phyloP scores from a whole-genome alignment of 2,329 filamentous ascomycete genomes.

The Aureobasidium pullulans region DNA sequence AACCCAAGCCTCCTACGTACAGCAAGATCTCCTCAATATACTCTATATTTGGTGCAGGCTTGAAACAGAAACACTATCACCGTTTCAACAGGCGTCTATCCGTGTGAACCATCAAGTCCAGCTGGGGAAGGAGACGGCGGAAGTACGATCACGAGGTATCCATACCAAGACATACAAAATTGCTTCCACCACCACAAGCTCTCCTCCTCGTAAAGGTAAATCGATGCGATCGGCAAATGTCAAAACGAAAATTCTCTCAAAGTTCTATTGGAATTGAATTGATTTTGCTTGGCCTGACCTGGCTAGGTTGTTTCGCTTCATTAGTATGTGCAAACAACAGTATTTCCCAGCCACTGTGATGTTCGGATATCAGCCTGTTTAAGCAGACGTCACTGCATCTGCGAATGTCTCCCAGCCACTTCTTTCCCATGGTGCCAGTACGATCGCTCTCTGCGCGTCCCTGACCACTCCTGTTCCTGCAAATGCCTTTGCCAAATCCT shows the following conservation, averaged over 20 bases:
- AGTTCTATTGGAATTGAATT: background rate
- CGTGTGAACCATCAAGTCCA: background rate
- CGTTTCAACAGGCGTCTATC: background rate
- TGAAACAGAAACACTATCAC: conserved; percentile 4
- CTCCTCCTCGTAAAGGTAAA: background rate
- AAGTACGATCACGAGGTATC: background rate
- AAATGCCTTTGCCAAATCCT: conserved; percentile 65
- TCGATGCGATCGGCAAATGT: background rate
- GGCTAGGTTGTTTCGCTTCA: background rate
- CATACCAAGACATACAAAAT: background rate
- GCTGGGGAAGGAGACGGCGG: background rate
- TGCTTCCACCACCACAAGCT: background rate
- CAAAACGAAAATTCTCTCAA: background rate
- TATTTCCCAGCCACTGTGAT: background rate
- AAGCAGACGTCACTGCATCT: conserved; percentile 11
- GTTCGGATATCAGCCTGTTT: background rate
- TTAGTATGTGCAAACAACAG: background rate
- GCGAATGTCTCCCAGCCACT: conserved; percentile 56
- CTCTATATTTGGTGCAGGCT: background rate
- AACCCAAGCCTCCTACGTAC: background rate
- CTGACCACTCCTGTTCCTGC: conserved; percentile 62
- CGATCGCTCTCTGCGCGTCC: conserved; percentile 69
- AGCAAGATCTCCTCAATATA: background rate
- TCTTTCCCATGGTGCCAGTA: conserved; percentile 72
- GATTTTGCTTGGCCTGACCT: background rate